Base-by-base conservation (phyloP, 106 monocot species). In the Dendrobium nobile region DNA sequence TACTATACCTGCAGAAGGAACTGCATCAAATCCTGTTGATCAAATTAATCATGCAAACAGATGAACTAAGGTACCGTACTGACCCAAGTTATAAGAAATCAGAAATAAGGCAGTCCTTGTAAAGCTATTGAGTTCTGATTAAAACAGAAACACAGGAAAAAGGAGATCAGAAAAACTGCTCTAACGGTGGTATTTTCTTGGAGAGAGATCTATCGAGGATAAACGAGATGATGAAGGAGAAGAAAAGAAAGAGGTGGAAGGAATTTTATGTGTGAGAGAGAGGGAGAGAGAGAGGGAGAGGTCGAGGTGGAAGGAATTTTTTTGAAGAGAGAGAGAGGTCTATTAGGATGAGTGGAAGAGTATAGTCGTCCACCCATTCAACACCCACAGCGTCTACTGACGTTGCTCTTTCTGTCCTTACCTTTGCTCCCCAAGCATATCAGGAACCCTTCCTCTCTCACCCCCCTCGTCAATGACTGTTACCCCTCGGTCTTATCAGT, bases 391-490 rank as follows among this genome's bases (percentile, higher is more conserved):
- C 16, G 67, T 24, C 67, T 65, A 47, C 65, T 82, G 82, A 82
- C 83, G 77, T 83, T 84, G 72, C 78, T 47, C 77, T 83, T 55
- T 72, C 72, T 83, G 84, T 84, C 84, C 42, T 84, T 74, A 79
- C 79, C 79, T 84, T 84, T 84, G 84, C 73, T 84, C 45, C 73
- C 40, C 73, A 74, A 73, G 73, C 79, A 73, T 26, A 75, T 48
- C 79, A 43, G 78, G 79, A 37, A 37, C 37, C 37, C 45, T 51
- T 45, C 4, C 45, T 5, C 45, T 9, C 9, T 45, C 45, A 0
- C 9, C 9, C 45, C 33, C 40, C 74, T 16, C 41, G 9, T 9
- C 15, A 31, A 27, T 72, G 11, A 72, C 9, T 27, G 72, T 15
- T 33, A 37, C 31, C 11, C 70, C 72, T 72, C 72, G 72, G 72